phyloP scores from a whole-genome alignment of 2,329 filamentous ascomycete genomes.

The Xylariaceae sp. region DNA sequence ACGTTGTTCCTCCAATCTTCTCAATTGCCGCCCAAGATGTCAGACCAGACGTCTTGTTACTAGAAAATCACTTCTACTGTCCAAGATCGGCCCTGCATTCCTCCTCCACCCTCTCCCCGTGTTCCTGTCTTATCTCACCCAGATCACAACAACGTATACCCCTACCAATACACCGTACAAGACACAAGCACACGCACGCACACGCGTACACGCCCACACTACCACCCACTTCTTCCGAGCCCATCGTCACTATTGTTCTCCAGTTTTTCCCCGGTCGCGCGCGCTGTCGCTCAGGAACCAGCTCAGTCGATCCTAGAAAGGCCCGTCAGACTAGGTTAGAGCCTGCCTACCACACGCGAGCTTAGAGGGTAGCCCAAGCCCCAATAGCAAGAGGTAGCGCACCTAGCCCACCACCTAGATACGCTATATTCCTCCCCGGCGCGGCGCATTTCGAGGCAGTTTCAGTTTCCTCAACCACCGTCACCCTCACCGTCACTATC shows the following conservation, averaged over 20 bases:
- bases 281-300: constrained; percentile 25
- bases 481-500: constrained; percentile 10
- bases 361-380: too few species aligned
- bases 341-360: too few species aligned
- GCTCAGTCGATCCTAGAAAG: constrained; percentile 18
- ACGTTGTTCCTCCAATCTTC: constrained; percentile 6
- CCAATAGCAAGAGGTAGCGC: too few species aligned
- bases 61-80: not conserved
- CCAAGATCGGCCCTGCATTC: not conserved
- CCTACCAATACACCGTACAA: too few species aligned
- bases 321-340: constrained; percentile 8
- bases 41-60: constrained; percentile 4
- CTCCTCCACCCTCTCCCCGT: constrained; percentile 17
- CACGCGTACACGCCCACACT: constrained; percentile 10
- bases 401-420: too few species aligned
- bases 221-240: constrained; percentile 10
- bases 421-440: constrained; percentile 12
- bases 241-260: constrained; percentile 22
- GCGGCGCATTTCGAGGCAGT: constrained; percentile 13
- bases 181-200: constrained; percentile 1
- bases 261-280: constrained; percentile 27
- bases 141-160: constrained; percentile 10
- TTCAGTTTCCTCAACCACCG: constrained; percentile 2
- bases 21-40: constrained; percentile 5
- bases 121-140: constrained; percentile 25